These are phyloP conservation scores for Cercophora scortea DNA, from an alignment of 495 filamentous ascomycete species.

Conservation along the genomic window DNA sequence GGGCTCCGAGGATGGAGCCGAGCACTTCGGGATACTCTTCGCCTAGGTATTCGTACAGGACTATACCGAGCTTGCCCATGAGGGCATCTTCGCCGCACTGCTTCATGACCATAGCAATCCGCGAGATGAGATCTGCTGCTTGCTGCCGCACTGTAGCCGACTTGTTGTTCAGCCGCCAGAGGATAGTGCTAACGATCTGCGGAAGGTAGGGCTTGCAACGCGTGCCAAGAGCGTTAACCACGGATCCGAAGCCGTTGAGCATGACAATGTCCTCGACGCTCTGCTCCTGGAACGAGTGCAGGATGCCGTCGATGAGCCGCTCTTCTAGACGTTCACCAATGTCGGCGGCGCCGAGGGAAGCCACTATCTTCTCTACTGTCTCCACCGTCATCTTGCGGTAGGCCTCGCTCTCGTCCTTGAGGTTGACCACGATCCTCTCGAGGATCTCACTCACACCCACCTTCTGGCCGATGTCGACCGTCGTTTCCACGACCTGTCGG, in stretches of 20 bases:
- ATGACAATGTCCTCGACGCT: constrained; percentile 94
- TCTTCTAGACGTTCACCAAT: constrained; percentile 90
- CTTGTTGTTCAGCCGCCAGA: constrained; percentile 98
- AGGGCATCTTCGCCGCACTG: constrained; percentile 92
- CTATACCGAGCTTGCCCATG: constrained; percentile 91
- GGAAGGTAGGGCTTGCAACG: constrained; percentile 95
- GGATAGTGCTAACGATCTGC: constrained; percentile 90
- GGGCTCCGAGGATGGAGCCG: constrained; percentile 89
- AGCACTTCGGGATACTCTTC: constrained; percentile 99
- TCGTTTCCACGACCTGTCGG: constrained; percentile 94
- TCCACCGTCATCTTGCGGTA: constrained; percentile 99
- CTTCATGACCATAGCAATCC: constrained; percentile 98
- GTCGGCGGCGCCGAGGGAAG: constrained; percentile 85
- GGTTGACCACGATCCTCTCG: constrained; percentile 83
- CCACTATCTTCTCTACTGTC: constrained; percentile 92
- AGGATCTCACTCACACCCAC: constrained; percentile 93
- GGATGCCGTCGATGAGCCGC: constrained; percentile 88
- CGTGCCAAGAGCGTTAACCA: constrained; percentile 89
- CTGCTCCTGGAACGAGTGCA: constrained; percentile 97
- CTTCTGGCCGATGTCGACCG: constrained; percentile 94
- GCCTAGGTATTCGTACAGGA: constrained; percentile 98
- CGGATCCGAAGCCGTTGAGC: constrained; percentile 97
- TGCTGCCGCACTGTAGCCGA: constrained; percentile 93
- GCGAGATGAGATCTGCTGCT: constrained; percentile 91
- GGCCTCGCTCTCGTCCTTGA: constrained; percentile 97